Percentiles rank a stretch among this genome's conserved stretches.
phyloP scores from a whole-genome alignment of 345 rosid species.

The Limnanthes douglasii region DNA sequence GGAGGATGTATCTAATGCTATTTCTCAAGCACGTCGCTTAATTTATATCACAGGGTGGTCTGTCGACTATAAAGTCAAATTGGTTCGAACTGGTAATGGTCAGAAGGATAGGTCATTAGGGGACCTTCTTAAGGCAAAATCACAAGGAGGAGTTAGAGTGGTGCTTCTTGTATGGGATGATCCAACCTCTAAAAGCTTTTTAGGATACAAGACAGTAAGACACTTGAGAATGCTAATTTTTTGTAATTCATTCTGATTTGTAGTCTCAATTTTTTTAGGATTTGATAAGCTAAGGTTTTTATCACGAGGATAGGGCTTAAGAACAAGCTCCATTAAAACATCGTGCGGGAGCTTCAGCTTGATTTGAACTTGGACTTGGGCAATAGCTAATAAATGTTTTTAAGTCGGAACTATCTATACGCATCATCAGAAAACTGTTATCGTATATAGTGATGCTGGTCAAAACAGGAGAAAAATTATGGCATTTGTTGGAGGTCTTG shows the following conservation, averaged over 20 bases:
- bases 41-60: conserved; percentile 92
- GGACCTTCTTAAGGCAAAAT: conserved; percentile 67
- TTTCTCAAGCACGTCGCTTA: conserved; percentile 65
- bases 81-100: conserved; percentile 38
- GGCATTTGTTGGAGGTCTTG: conserved; percentile 72
- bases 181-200: conserved; percentile 69
- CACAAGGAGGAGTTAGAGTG: conserved; percentile 92
- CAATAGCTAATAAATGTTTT: too few relatives aligned
- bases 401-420: conserved; percentile 69
- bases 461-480: conserved; percentile 38
- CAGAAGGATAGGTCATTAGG: conserved; percentile 32
- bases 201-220: conserved; percentile 55
- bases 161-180: conserved; percentile 95
- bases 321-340: too few relatives aligned
- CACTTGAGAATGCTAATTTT: conserved; percentile 4
- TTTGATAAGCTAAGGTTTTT: too few relatives aligned
- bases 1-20: conserved; percentile 62
- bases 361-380: too few relatives aligned
- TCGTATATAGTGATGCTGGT: conserved; percentile 66
- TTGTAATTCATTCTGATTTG: too few relatives aligned
- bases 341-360: too few relatives aligned
- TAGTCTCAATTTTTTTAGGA: too few relatives aligned
- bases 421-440: conserved; percentile 75
- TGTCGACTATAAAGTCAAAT: conserved; percentile 44
- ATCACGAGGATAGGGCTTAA: too few relatives aligned